phyloP scores from a whole-genome alignment of 2,329 filamentous ascomycete genomes.

The Escovopsis sp. region DNA sequence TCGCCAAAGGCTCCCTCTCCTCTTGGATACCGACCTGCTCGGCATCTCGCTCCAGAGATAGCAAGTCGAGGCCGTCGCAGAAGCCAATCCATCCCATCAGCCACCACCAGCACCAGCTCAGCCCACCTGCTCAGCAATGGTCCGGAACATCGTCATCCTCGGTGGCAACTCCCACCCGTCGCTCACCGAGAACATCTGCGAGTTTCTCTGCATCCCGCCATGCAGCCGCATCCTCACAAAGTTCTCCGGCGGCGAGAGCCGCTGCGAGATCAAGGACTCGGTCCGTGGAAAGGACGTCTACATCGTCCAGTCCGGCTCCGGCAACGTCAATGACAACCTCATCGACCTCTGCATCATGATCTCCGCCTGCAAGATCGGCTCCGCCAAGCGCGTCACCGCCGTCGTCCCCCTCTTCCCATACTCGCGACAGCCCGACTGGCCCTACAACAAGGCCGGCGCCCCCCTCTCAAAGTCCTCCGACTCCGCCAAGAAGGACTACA shows the following conservation, averaged over 20 bases:
- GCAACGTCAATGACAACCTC: constrained; percentile 88
- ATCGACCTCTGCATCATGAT: constrained; percentile 97
- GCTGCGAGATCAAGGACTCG: constrained; percentile 90
- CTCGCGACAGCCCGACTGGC: constrained; percentile 87
- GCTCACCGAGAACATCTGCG: constrained; percentile 76
- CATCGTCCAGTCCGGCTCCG: constrained; percentile 88
- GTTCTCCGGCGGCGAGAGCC: constrained; percentile 89
- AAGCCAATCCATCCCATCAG: not conserved
- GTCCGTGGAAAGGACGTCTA: constrained; percentile 98
- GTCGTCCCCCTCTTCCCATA: constrained; percentile 95
- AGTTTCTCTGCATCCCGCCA: constrained; percentile 71
- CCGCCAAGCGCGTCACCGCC: constrained; percentile 81
- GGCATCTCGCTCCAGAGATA: not conserved
- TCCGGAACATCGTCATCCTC: constrained; percentile 87
- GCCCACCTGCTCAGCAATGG: constrained; percentile 39
- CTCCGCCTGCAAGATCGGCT: constrained; percentile 91
- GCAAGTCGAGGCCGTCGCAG: constrained; percentile 3
- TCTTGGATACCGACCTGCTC: no score
- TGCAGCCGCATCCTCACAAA: constrained; percentile 76
- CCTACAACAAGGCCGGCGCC: constrained; percentile 90
- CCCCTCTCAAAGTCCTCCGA: constrained; percentile 59
- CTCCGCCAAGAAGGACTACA: constrained; percentile 47
- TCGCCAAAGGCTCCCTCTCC: no score
- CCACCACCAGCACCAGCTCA: no score
- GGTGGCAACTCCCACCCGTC: constrained; percentile 86